phyloP scores from a whole-genome alignment of 225 moss, liverwort and hornwort species.

The Marchantia paleacea region DNA sequence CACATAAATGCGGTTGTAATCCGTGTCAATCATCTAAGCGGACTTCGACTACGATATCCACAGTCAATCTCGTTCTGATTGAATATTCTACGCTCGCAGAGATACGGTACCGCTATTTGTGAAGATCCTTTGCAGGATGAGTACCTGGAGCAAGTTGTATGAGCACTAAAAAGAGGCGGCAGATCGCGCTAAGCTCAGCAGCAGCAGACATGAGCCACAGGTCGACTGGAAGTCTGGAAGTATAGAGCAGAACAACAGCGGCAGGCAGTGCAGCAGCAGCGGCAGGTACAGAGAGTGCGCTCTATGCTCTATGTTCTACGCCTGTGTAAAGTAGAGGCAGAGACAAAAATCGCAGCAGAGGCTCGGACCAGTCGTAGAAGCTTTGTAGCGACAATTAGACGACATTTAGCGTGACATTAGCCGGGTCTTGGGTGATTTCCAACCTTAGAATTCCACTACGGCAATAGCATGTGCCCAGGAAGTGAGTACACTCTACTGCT shows the following conservation, averaged over 20 bases:
- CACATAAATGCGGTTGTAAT: background rate
- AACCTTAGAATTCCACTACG: background rate
- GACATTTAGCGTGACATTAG: conserved; percentile 3
- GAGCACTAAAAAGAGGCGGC: background rate
- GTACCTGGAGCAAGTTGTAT: conserved; percentile 15
- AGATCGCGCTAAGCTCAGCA: background rate
- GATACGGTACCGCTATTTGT: conserved; percentile 11
- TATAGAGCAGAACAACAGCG: background rate
- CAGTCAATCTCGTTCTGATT: background rate
- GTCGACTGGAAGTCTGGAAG: background rate
- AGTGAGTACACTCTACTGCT: background rate
- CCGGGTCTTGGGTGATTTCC: background rate
- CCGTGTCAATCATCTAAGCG: conserved; percentile 8
- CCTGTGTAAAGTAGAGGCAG: background rate
- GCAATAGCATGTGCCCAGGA: background rate
- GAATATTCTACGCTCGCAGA: conserved; percentile 9
- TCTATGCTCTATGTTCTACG: background rate
- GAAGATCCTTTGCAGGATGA: background rate
- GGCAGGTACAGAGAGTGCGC: background rate
- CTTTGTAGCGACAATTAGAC: background rate
- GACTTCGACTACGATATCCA: background rate
- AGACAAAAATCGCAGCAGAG: background rate
- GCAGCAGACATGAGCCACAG: background rate
- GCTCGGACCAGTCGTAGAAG: background rate
- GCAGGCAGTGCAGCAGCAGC: background rate